Evolutionary conservation across 1,284 basidiomycete genomes (phyloP), one percentile per base, ranked within the genome.

Genomic region (Marasmius sp.): DNA sequence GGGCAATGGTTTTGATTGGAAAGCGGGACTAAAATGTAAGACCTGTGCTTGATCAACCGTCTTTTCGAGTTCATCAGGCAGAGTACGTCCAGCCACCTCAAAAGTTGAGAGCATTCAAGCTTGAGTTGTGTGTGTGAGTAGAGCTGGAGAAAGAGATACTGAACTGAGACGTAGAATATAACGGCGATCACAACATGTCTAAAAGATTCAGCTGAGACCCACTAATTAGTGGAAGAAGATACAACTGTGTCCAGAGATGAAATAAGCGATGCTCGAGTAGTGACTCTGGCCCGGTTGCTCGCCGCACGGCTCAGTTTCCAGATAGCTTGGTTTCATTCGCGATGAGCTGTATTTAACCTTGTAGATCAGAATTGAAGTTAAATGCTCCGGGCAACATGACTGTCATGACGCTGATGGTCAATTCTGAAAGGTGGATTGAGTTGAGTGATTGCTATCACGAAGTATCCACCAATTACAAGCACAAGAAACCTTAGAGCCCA

Each of bases 91-190:
- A 14, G 16, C 43, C 41, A 33, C 1, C 14, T 20, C 48, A 50
- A 50, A 50, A n/a, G 27, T 50, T 12, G 3, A 50, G 20, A 10
- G 47, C 47, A 49, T 41, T 41, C 9, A 9, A 41, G 39, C 39
- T 41, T 41, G 39, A 41, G n/a, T n/a, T n/a, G n/a, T 52, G 90
- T 84, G 75, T 97, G 94, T 0, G 93, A 92, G 73, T 87, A 93
- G 11, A 97, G 86, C 72, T 95, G 93, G 81, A 97, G 97, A 51
- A 89, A 71, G 16, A 96, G 81, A 70, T 93, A 94, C 20, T 81
- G 84, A 1, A 74, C 72, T 73, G 94, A 94, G 60, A 89, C 87
- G 89, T 61, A 12, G 60, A 36, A 20, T 18, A 49, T 49, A 20
- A 18, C 49, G 53, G 39, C 62, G 54, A 65, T 59, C n/a, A 47